phyloP scores from a whole-genome alignment of 306 rosid species.

The Quercus suber region DNA sequence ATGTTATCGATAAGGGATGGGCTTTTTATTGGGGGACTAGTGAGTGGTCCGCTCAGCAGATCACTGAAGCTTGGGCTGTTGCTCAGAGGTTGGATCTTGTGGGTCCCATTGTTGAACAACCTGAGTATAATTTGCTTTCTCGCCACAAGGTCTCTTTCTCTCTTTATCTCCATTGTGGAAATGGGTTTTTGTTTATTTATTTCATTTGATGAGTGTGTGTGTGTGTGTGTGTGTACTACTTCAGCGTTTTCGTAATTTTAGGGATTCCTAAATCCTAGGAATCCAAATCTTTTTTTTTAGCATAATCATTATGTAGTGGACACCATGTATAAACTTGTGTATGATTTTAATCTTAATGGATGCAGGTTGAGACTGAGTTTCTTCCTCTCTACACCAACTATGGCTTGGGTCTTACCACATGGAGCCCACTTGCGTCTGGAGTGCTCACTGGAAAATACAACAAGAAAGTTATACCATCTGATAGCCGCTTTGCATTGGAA shows the following conservation, averaged over 20 bases:
- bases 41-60: constrained; percentile 98
- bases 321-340: not conserved
- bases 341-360: not conserved
- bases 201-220: no score
- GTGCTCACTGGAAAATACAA: constrained; percentile 96
- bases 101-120: constrained; percentile 96
- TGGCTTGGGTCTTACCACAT: constrained; percentile 85
- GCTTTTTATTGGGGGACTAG: constrained; percentile 99
- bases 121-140: constrained; percentile 83
- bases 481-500: constrained; percentile 90
- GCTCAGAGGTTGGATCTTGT: constrained; percentile 72
- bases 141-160: constrained; percentile 57
- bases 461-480: constrained; percentile 77
- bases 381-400: constrained; percentile 74
- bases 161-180: no score
- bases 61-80: constrained; percentile 89
- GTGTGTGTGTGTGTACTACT: no score
- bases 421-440: constrained; percentile 98
- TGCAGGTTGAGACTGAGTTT: constrained; percentile 86
- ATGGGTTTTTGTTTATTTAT: no score
- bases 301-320: no score
- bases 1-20: constrained; percentile 79
- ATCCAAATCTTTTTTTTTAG: no score
- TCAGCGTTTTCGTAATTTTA: no score
- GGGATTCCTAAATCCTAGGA: no score